phyloP scores from a whole-genome alignment of 768 basidiomycete genomes.

The Fomitopsis pulvina region DNA sequence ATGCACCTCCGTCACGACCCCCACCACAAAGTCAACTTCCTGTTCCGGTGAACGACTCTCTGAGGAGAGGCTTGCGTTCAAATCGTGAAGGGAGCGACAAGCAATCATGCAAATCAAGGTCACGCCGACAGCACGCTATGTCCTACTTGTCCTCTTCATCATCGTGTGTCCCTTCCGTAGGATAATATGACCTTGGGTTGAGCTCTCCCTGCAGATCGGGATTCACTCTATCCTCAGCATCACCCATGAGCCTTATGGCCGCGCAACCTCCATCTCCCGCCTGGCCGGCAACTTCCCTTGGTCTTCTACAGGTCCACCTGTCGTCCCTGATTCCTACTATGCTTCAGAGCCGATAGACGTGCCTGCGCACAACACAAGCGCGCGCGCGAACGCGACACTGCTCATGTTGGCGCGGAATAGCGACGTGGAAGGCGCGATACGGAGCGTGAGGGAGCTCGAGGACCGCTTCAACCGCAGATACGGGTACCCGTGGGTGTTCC shows the following conservation, averaged over 20 bases:
- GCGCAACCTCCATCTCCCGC: conserved; percentile 45
- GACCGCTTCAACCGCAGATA: conserved; percentile 79
- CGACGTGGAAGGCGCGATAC: conserved; percentile 52
- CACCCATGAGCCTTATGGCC: conserved; percentile 59
- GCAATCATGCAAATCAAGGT: conserved; percentile 15
- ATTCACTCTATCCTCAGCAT: conserved; percentile 59
- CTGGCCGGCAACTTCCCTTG: conserved; percentile 26
- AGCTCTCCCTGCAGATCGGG: conserved; percentile 16
- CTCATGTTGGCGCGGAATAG: conserved; percentile 58
- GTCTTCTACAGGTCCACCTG: background rate
- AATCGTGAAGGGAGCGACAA: too few species aligned
- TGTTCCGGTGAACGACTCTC: too few species aligned
- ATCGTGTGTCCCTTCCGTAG: conserved; percentile 14
- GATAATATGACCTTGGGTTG: background rate
- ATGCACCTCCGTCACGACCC: too few species aligned
- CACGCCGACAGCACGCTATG: conserved; percentile 24
- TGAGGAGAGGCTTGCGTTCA: too few species aligned
- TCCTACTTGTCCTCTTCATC: conserved; percentile 23
- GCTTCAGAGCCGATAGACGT: background rate
- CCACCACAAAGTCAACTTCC: too few species aligned
- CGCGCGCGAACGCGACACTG: conserved; percentile 27
- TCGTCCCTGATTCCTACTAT: background rate
- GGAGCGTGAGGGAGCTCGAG: conserved; percentile 72
- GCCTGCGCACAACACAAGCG: conserved; percentile 1
- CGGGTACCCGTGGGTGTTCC: conserved; percentile 82